A percentile compares a stretch with the other conserved stretches of the same genome.
Evolutionary conservation across 331 rosid species (phyloP).

Genomic region (Rosa hybrid): DNA sequence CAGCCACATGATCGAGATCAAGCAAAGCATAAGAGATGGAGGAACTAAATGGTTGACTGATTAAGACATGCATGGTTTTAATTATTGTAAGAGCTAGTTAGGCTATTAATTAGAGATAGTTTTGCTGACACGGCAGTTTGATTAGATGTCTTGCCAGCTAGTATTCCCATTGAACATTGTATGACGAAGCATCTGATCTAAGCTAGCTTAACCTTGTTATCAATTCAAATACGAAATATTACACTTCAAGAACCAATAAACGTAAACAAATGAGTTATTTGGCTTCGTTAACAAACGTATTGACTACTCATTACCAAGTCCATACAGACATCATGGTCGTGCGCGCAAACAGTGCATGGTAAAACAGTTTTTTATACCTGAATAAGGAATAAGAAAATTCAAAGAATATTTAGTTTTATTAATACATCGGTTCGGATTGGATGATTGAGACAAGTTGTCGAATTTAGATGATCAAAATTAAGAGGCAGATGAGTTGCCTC

Average conservation of each 20-base stretch:
- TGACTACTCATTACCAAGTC: not conserved
- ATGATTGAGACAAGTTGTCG: too few species aligned
- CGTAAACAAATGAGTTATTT: not conserved
- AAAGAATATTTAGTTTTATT: not conserved
- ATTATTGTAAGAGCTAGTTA: not conserved
- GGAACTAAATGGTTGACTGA: not conserved
- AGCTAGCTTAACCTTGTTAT: not conserved
- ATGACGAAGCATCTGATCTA: not conserved
- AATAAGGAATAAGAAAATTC: not conserved
- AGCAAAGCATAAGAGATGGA: not conserved
- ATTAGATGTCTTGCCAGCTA: not conserved
- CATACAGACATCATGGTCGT: not conserved
- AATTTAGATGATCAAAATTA: too few species aligned
- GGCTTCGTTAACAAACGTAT: not conserved
- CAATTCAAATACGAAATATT: not conserved
- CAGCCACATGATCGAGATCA: not conserved
- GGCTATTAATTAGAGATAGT: too few species aligned
- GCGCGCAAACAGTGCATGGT: not conserved
- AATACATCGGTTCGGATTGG: too few species aligned
- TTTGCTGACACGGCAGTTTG: not conserved
- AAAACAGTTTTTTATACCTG: not conserved
- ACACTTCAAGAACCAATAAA: not conserved
- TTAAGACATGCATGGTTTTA: not conserved
- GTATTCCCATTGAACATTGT: not conserved
- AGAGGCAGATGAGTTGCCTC: too few species aligned